Percentiles rank a stretch among this genome's conserved stretches.
Evolutionary conservation across 345 rosid genomes (phyloP).

Genomic region (Eucalyptus erythrocorys): DNA sequence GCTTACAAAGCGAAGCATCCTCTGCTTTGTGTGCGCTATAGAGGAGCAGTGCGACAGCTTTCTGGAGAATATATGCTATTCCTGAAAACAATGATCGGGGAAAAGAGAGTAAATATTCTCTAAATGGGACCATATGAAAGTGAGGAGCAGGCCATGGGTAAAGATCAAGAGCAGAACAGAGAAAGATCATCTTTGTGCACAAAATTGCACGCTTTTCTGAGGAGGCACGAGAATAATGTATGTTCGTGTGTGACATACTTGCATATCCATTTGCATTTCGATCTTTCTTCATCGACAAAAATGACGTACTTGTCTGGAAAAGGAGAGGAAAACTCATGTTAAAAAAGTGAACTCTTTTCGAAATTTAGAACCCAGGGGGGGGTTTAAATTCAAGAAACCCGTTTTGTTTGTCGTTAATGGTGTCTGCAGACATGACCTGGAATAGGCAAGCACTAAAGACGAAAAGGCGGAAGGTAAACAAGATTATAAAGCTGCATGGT

Average conservation of each 20-base stretch:
- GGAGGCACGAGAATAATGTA: not conserved
- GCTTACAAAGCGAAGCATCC: not conserved
- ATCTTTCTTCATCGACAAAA: not conserved
- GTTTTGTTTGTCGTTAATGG: not conserved
- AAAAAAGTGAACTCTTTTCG: not conserved
- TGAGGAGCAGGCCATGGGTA: not conserved
- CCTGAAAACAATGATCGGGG: not conserved
- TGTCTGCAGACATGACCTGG: not conserved
- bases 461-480: not conserved
- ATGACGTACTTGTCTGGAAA: not conserved
- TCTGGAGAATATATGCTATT: not conserved
- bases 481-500: fast-evolving
- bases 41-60: not conserved
- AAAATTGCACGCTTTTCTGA: not conserved
- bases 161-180: not conserved
- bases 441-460: not conserved
- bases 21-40: not conserved
- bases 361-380: not conserved
- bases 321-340: not conserved
- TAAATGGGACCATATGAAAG: not conserved
- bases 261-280: not conserved
- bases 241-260: not conserved
- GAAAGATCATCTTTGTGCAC: not conserved
- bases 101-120: not conserved
- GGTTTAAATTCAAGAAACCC: not conserved